These are phyloP conservation scores for Garcia nutans DNA, from an alignment of 345 rosid species.

Conservation along the genomic window DNA sequence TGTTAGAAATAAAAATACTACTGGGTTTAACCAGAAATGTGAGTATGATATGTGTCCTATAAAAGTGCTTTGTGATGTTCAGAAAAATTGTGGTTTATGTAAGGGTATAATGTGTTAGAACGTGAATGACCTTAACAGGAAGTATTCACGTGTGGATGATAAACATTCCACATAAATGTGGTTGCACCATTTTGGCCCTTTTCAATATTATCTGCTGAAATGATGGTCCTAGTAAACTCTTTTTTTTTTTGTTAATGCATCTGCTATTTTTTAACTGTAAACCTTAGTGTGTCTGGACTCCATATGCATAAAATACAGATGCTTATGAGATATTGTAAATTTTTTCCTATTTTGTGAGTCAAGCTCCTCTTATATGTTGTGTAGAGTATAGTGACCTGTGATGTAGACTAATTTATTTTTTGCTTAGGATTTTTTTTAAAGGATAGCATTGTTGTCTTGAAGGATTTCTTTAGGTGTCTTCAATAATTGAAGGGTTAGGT, in stretches of 20 bases:
- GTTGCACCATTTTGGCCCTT: background rate
- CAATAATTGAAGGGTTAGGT: constrained; percentile 4
- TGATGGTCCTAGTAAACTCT: background rate
- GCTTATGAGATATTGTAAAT: background rate
- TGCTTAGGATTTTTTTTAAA: too few species aligned
- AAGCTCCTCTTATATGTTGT: background rate
- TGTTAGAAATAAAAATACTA: too few species aligned
- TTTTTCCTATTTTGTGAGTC: background rate
- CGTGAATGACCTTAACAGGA: background rate
- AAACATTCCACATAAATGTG: background rate
- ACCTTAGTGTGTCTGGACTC: too few species aligned
- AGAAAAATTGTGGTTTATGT: background rate
- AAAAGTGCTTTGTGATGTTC: background rate
- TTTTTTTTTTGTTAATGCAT: too few species aligned
- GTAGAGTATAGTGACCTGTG: background rate
- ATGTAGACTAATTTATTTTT: background rate
- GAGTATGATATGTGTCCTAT: background rate
- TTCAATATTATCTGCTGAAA: too few species aligned
- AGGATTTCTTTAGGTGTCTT: background rate
- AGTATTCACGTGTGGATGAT: background rate
- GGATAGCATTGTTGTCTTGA: background rate
- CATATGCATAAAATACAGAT: too few species aligned
- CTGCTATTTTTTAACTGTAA: background rate
- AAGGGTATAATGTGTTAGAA: background rate
- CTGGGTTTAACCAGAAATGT: too few species aligned